These are phyloP conservation scores for Torulaspora indica DNA, from an alignment of 805 yeast species.

Conservation along the genomic window DNA sequence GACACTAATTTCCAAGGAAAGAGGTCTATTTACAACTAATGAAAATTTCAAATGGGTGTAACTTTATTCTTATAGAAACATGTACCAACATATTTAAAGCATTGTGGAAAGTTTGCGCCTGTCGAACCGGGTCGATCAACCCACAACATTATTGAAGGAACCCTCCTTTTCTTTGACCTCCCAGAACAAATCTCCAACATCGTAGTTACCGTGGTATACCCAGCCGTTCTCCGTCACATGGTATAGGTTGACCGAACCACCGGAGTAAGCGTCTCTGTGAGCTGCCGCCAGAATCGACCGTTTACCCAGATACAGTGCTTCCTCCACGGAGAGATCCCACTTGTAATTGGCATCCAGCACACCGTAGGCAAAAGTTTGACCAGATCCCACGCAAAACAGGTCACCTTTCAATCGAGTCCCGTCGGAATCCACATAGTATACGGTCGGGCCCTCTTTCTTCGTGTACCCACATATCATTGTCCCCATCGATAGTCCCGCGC, in stretches of 20 bases:
- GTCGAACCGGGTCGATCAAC: slow-evolving; percentile 13
- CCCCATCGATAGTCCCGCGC: slow-evolving; percentile 98
- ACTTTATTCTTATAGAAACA: slow-evolving; percentile 12
- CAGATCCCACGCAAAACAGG: slow-evolving; percentile 95
- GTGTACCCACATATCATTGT: slow-evolving; percentile 98
- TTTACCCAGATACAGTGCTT: slow-evolving; percentile 89
- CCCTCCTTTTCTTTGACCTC: slow-evolving; percentile 82
- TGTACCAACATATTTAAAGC: slow-evolving; percentile 9
- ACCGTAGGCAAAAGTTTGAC: slow-evolving; percentile 99
- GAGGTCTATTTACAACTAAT: neutral
- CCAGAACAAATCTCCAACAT: slow-evolving; percentile 89
- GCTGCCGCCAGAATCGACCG: slow-evolving; percentile 96
- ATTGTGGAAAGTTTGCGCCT: neutral
- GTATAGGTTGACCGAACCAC: slow-evolving; percentile 90
- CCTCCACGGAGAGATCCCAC: slow-evolving; percentile 91
- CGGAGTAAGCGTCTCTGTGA: slow-evolving; percentile 97
- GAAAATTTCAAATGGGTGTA: slow-evolving; percentile 10
- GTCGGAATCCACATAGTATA: slow-evolving; percentile 94
- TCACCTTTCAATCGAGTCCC: slow-evolving; percentile 95
- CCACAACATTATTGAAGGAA: slow-evolving; percentile 77
- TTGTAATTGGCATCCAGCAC: slow-evolving; percentile 87
- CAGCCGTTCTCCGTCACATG: slow-evolving; percentile 94
- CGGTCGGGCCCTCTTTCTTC: slow-evolving; percentile 89
- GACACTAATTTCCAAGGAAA: slow-evolving; percentile 2
- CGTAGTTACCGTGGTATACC: slow-evolving; percentile 92